These are phyloP conservation scores for Globisporangium apiculatum DNA, from an alignment of 352 stramenopile genomes.

Conservation along the genomic window DNA sequence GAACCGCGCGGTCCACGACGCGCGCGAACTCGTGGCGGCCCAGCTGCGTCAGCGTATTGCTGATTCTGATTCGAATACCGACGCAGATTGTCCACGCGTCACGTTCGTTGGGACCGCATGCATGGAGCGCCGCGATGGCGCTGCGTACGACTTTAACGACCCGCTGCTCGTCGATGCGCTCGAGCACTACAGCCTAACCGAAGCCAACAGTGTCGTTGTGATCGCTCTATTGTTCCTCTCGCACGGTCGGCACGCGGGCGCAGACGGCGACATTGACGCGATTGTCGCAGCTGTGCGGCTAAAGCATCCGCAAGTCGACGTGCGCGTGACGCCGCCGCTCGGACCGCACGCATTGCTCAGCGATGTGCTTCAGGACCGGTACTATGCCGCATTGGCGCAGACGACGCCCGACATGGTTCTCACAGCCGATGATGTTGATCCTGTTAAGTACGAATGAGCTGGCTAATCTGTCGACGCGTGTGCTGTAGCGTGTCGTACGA, in stretches of 20 bases:
- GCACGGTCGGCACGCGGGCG: conserved; percentile 60
- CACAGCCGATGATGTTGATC: not conserved
- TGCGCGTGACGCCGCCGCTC: conserved; percentile 60
- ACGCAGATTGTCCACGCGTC: conserved; percentile 17
- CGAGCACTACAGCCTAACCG: conserved; percentile 48
- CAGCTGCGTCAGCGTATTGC: conserved; percentile 23
- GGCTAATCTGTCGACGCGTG: no score
- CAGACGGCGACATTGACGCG: conserved; percentile 71
- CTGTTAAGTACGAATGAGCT: not conserved
- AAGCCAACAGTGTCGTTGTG: conserved; percentile 41
- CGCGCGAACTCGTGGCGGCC: conserved; percentile 45
- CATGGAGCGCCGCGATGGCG: conserved; percentile 72
- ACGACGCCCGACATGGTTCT: conserved; percentile 20
- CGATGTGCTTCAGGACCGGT: conserved; percentile 62
- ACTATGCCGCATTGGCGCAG: conserved; percentile 26
- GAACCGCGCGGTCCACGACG: conserved; percentile 60
- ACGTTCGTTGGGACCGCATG: conserved; percentile 46
- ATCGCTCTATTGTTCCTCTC: conserved; percentile 75
- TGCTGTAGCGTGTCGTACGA: conserved; percentile 9
- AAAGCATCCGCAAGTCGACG: conserved; percentile 32
- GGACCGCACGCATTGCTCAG: conserved; percentile 55
- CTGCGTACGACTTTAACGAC: conserved; percentile 78
- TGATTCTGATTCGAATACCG: conserved; percentile 12
- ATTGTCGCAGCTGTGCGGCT: conserved; percentile 45
- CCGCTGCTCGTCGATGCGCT: conserved; percentile 61